These are phyloP conservation scores for Linnemannia zychae DNA, from an alignment of 192 early-diverging fungal genomes.

Conservation along the genomic window DNA sequence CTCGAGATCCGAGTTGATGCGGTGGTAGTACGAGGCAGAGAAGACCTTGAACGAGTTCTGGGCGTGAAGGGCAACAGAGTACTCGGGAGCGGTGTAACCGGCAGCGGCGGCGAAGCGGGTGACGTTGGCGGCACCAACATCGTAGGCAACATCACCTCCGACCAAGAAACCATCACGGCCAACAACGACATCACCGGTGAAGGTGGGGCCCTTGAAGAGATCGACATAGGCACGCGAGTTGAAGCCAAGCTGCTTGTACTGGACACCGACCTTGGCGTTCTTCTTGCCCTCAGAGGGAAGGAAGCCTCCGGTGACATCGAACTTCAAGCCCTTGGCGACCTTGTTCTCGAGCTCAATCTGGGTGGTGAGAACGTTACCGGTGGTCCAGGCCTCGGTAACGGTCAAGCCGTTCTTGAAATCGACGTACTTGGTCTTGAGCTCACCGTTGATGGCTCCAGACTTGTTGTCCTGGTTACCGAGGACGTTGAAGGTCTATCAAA, in stretches of 20 bases:
- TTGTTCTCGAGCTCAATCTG: slow-evolving; percentile 95
- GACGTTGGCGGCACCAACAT: slow-evolving; percentile 86
- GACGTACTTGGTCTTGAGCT: slow-evolving; percentile 98
- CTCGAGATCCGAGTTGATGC: slow-evolving; percentile 91
- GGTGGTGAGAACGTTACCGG: slow-evolving; percentile 90
- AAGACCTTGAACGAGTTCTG: slow-evolving; percentile 91
- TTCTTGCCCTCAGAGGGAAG: slow-evolving; percentile 88
- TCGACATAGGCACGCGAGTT: slow-evolving; percentile 92
- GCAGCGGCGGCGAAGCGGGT: slow-evolving; percentile 91
- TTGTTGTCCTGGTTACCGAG: slow-evolving; percentile 96
- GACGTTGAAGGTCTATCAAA: slow-evolving; percentile 94
- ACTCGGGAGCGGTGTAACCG: slow-evolving; percentile 91
- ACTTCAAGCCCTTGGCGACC: slow-evolving; percentile 96
- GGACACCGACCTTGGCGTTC: slow-evolving; percentile 84
- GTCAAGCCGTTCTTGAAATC: slow-evolving; percentile 95
- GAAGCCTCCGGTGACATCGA: slow-evolving; percentile 88
- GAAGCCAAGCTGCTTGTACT: slow-evolving; percentile 97
- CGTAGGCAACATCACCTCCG: slow-evolving; percentile 96
- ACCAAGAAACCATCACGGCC: slow-evolving; percentile 90
- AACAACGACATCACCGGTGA: slow-evolving; percentile 90
- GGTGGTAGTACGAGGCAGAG: slow-evolving; percentile 97
- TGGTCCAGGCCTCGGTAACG: slow-evolving; percentile 98
- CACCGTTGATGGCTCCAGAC: slow-evolving; percentile 92
- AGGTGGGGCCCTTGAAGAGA: slow-evolving; percentile 94
- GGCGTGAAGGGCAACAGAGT: slow-evolving; percentile 90